Percentiles rank a stretch among this genome's conserved stretches.
Conservation (phyloP, 2,329 filamentous ascomycete genomes). For the Paecilomyces fulvus region DNA sequence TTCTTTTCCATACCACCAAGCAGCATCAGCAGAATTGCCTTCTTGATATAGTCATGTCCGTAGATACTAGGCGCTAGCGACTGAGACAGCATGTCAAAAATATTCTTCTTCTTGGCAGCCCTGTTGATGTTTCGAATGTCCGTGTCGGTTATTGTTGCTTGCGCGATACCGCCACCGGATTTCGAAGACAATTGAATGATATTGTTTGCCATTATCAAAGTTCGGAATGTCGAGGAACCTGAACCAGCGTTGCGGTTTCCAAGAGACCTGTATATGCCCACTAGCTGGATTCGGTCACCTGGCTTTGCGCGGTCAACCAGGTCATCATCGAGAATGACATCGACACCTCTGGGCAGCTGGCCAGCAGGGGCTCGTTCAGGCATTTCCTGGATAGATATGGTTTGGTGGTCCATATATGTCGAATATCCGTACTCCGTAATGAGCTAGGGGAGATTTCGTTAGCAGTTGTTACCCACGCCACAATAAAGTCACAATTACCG, state of each 20-base stretch:
- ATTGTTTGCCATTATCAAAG: constrained; percentile 87
- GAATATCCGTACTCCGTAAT: constrained; percentile 94
- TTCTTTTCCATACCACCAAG: constrained; percentile 98
- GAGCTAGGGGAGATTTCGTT: constrained; percentile 39
- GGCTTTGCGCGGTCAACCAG: constrained; percentile 92
- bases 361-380: constrained; percentile 91
- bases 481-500: constrained; percentile 36
- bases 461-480: not conserved
- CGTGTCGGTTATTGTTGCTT: constrained; percentile 86
- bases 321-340: constrained; percentile 95
- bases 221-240: constrained; percentile 91
- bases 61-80: constrained; percentile 95
- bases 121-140: constrained; percentile 99
- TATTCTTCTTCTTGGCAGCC: constrained; percentile 83
- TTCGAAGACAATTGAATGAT: constrained; percentile 92
- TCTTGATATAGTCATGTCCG: constrained; percentile 96
- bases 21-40: constrained; percentile 90
- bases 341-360: constrained; percentile 87
- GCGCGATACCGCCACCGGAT: constrained; percentile 85
- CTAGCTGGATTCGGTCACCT: constrained; percentile 89
- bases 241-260: constrained; percentile 89
- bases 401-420: constrained; percentile 94
- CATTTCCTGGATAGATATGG: constrained; percentile 98
- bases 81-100: constrained; percentile 87
- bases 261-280: constrained; percentile 90